A percentile compares a stretch with the other conserved stretches of the same genome.
These are phyloP conservation scores for Candida albicans DNA, from an alignment of 1,139 yeast species.

Conservation along the genomic window DNA sequence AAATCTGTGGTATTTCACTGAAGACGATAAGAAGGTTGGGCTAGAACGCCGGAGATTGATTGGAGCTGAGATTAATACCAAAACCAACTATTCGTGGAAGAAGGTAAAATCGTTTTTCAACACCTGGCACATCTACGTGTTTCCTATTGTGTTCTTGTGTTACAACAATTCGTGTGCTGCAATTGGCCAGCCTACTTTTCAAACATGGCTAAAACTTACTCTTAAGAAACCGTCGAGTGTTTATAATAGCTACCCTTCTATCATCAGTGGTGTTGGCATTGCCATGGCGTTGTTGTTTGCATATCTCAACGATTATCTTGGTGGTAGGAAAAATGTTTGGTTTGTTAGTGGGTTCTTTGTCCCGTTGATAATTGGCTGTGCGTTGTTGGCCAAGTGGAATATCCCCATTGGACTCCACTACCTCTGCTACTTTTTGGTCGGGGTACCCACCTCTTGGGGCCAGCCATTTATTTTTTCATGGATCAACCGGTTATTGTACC, in stretches of 20 bases:
- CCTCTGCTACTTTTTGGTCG: conserved; percentile 47
- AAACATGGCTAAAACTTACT: conserved; percentile 52
- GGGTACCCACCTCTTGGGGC: conserved; percentile 46
- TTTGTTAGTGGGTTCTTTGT: conserved; percentile 39
- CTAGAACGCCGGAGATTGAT: conserved; percentile 43
- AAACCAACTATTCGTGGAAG: conserved; percentile 41
- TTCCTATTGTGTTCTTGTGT: conserved; percentile 49
- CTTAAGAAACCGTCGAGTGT: conserved; percentile 36
- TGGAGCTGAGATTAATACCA: conserved; percentile 47
- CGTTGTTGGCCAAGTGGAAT: conserved; percentile 46
- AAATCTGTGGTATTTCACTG: conserved; percentile 36
- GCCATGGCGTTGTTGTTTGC: conserved; percentile 40
- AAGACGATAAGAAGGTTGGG: conserved; percentile 36
- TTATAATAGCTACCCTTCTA: conserved; percentile 52
- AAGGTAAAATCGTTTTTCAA: conserved; percentile 43
- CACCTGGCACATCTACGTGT: conserved; percentile 51
- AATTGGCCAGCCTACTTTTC: conserved; percentile 47
- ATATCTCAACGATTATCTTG: conserved; percentile 42
- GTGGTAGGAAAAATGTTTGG: conserved; percentile 40
- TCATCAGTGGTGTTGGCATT: conserved; percentile 46
- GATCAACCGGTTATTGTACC: conserved; percentile 47
- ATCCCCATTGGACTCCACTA: conserved; percentile 50
- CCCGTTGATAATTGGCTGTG: conserved; percentile 40
- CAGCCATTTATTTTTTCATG: conserved; percentile 53
- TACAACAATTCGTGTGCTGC: conserved; percentile 52